These are phyloP conservation scores for Leishmania lainsoni DNA, from an alignment of 208 protist species.

Conservation along the genomic window DNA sequence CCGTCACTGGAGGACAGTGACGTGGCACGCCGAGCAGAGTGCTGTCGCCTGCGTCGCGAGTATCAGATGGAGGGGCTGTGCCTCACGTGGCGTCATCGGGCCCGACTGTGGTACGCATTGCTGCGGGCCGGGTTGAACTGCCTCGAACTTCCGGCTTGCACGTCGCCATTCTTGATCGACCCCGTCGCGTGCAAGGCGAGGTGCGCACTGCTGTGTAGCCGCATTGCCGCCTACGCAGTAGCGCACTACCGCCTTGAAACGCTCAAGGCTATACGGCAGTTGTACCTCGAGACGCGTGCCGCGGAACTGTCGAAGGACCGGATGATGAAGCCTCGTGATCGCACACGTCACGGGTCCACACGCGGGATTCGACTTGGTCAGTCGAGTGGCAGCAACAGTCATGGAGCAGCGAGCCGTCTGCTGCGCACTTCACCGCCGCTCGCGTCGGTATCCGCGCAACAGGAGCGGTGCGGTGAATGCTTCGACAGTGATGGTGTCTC, in stretches of 20 bases:
- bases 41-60: conserved; percentile 24
- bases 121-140: conserved; percentile 33
- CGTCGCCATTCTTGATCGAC: conserved; percentile 63
- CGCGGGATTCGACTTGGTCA: conserved; percentile 1
- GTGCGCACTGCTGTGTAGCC: conserved; percentile 66
- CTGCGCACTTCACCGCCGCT: neutral
- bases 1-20: neutral
- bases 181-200: conserved; percentile 45
- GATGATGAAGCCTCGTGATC: conserved; percentile 25
- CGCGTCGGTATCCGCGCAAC: neutral
- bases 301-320: conserved; percentile 32
- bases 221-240: conserved; percentile 57
- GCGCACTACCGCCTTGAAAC: conserved; percentile 50
- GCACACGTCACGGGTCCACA: neutral
- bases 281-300: conserved; percentile 25
- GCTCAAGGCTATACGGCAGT: conserved; percentile 36
- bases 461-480: neutral
- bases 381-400: neutral
- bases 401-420: neutral
- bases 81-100: conserved; percentile 52
- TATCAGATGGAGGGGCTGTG: conserved; percentile 38
- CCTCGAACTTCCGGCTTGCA: conserved; percentile 28
- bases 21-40: conserved; percentile 21
- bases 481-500: neutral
- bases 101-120: conserved; percentile 40